phyloP scores from a whole-genome alignment of 2,329 filamentous ascomycete species.

The Hyphodiscus sp. region DNA sequence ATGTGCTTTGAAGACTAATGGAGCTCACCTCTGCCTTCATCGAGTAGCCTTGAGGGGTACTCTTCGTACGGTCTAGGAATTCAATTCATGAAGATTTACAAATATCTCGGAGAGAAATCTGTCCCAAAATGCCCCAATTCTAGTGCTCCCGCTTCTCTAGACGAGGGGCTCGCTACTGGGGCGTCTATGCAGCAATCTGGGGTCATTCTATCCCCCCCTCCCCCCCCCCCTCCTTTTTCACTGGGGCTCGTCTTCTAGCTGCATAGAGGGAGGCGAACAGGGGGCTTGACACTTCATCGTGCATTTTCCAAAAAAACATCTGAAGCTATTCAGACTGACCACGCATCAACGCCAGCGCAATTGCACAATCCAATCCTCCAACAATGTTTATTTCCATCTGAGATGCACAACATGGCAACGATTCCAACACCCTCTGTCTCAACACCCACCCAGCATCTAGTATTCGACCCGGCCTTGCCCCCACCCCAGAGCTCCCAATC shows the following conservation, averaged over 20 bases:
- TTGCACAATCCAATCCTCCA: neutral
- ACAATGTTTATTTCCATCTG: neutral
- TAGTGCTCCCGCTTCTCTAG: no score
- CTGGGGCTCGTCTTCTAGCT: neutral
- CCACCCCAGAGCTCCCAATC: slow-evolving; percentile 18
- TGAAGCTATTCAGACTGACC: neutral
- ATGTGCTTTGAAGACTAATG: neutral
- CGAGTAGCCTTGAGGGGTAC: no score
- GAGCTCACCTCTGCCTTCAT: neutral
- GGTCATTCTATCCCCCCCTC: neutral
- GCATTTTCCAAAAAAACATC: neutral
- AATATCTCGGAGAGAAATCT: neutral
- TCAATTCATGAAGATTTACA: neutral
- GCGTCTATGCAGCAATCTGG: neutral
- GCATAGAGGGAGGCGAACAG: neutral
- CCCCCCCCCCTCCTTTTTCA: no score
- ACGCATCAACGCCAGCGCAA: neutral
- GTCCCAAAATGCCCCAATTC: neutral
- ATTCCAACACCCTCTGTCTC: slow-evolving; percentile 14
- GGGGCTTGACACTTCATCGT: neutral
- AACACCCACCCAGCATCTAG: slow-evolving; percentile 14
- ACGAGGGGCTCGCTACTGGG: neutral
- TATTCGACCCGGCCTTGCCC: slow-evolving; percentile 15
- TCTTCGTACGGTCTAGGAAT: neutral
- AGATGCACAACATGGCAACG: slow-evolving; percentile 18